Evolutionary conservation across 2,329 filamentous ascomycete genomes (phyloP), one percentile per base, ranked within the genome.

Genomic region (Didymosphaeria variabile): DNA sequence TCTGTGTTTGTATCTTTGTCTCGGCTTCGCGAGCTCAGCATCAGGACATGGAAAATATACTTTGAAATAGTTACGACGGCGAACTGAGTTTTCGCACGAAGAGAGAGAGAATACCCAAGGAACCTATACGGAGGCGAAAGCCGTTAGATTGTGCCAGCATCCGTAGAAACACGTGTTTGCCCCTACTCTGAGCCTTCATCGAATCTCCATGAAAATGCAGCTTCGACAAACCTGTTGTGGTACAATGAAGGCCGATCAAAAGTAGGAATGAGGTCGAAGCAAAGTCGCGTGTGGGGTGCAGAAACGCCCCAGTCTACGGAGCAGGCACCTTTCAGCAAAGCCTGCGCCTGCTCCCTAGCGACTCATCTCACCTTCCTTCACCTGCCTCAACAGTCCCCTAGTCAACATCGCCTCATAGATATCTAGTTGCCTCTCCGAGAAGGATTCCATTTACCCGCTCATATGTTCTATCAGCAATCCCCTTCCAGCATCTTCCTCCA

Each of bases 221-320:
- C 26, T 6, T 29, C 26, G 26, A 29, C 4, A 29, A 29, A 36
- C 12, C 9, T 13, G 36, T 17, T 17, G 36, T 40, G 15, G 36
- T 17, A 40, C 19, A 31, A 36, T 34, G 29, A n/a, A 32, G 15
- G 58, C 57, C 38, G 56, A 57, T 46, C 46, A 44, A 31, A 23
- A 38, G 10, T 17, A 59, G 17, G 40, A 57, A n/a, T 68, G 66
- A 68, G 42, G 66, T 67, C 57, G 58, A 60, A 65, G 60, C 61
- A 68, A 68, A 58, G 64, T 63, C 63, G 55, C 40, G 17, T 52
- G 56, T 58, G 56, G 58, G 53, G 56, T 59, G 58, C 64, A 55
- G 44, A 46, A 52, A 60, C 50, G 38, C 52, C 34, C 6, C 36
- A 31, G 54, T 58, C 61, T 65, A 60, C 57, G 67, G 65, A 67